Evolutionary conservation across 106 monocot species (phyloP), one percentile per base, ranked within the genome.

Genomic region (Iris macrosiphon): DNA sequence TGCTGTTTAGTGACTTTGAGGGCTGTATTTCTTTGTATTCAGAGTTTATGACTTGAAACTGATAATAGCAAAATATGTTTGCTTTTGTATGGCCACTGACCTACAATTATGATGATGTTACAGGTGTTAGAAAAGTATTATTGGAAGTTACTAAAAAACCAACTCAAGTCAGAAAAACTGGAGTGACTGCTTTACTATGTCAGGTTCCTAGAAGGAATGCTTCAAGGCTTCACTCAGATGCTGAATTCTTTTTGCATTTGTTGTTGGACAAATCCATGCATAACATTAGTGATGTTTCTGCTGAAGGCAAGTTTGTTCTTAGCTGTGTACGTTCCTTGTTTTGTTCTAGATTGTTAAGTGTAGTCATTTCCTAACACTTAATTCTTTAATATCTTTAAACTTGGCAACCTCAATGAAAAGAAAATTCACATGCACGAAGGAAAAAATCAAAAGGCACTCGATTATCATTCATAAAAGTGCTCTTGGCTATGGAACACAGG

Each of bases 151-250:
- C 66, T 2, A 77, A 80, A 58, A 59, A 50, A 60, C 44, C 63
- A 44, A 75, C 62, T 10, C 15, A 59, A 32, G 49, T 23, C 29
- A 73, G 37, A 38, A 75, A 77, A 77, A 51, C 21, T 40, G 87
- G 80, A 22, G 77, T 54, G 49, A 57, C 52, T 37, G 62, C 80
- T 73, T 75, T 98, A 55, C 32, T 90, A 37, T 91, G 80, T 72
- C 59, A 90, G 71, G 68, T 61, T 21, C 67, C 91, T 75, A 77
- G 63, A 69, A 83, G 96, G 43, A 86, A 86, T 50, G 75, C 80
- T 40, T 78, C 63, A 30, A 86, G 51, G 26, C 86, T 98, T 62
- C 89, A 98, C 68, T 98, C 96, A 41, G 87, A 58, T 63, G 83
- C 83, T 37, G 77, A 65, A 57, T 34, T 61, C 55, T 72, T 98